Evolutionary conservation across 768 basidiomycete genomes (phyloP).

Genomic region (Trametes cubensis): DNA sequence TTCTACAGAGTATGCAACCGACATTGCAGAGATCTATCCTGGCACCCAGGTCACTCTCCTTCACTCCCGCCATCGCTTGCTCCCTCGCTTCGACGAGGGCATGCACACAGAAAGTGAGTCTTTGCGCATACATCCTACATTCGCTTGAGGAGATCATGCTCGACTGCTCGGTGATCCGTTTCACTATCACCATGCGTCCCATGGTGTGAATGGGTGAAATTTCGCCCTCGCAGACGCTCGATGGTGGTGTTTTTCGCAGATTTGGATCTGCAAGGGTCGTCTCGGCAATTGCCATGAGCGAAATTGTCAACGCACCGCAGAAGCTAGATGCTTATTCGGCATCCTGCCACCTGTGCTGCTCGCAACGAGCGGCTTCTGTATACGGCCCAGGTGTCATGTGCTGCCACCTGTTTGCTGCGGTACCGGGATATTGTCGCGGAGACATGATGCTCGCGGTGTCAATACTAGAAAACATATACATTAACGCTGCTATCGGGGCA

Average conservation of each 20-base stretch:
- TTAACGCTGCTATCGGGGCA: too few species aligned
- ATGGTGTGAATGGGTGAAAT: neutral
- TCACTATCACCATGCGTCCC: neutral
- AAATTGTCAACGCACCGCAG: neutral
- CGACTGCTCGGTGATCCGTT: neutral
- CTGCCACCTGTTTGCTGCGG: too few species aligned
- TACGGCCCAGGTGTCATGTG: too few species aligned
- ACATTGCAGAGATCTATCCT: conserved; percentile 59
- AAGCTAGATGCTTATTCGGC: conserved; percentile 5
- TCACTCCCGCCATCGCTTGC: conserved; percentile 57
- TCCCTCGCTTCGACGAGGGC: conserved; percentile 53
- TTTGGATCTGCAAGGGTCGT: conserved; percentile 1
- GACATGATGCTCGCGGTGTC: neutral
- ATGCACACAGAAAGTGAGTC: conserved; percentile 56
- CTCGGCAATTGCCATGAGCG: too few species aligned
- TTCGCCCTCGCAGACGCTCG: neutral
- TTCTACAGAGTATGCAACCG: conserved; percentile 59
- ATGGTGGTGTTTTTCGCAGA: neutral
- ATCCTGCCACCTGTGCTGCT: neutral
- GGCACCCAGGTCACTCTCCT: conserved; percentile 57
- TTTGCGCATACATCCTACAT: neutral
- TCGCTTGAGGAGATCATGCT: neutral
- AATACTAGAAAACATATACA: too few species aligned
- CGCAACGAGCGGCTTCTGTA: neutral
- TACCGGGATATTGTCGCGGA: too few species aligned